Conservation (phyloP, 495 filamentous ascomycete genomes). For the Aspergillus diversus region DNA sequence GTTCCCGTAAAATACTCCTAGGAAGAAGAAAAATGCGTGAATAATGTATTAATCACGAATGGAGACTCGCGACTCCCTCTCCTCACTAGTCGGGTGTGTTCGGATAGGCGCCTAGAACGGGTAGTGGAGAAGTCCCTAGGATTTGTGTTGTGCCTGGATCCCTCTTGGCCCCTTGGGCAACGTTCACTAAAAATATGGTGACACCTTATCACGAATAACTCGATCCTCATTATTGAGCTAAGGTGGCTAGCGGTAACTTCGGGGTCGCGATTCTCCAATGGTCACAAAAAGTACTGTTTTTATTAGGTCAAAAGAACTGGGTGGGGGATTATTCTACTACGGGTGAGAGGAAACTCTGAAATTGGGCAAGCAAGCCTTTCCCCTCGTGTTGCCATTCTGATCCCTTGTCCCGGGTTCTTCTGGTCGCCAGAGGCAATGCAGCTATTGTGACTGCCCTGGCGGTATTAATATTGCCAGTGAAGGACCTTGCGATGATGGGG, state of each 20-base stretch:
- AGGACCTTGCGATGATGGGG: background rate
- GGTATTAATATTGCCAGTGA: background rate
- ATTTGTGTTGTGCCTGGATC: constrained; percentile 14
- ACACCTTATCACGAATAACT: constrained; percentile 4
- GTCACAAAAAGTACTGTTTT: background rate
- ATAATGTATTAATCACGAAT: background rate
- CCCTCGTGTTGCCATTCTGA: background rate
- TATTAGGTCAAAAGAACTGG: background rate
- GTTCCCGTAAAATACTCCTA: background rate
- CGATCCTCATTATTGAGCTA: background rate
- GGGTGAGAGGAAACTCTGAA: background rate
- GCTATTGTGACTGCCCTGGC: background rate
- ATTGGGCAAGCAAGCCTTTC: background rate
- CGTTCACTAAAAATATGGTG: constrained; percentile 2
- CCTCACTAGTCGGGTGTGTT: constrained; percentile 10
- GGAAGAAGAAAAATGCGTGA: background rate
- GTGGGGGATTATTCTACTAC: background rate
- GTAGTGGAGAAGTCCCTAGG: background rate
- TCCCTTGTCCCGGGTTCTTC: background rate
- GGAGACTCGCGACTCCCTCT: background rate
- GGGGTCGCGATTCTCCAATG: background rate
- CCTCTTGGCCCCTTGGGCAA: background rate
- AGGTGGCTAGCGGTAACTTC: background rate
- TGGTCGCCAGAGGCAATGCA: background rate
- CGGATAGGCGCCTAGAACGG: constrained; percentile 10